Base-by-base conservation (phyloP, 2,329 filamentous ascomycete genomes). In the Colletotrichum echinochloae region DNA sequence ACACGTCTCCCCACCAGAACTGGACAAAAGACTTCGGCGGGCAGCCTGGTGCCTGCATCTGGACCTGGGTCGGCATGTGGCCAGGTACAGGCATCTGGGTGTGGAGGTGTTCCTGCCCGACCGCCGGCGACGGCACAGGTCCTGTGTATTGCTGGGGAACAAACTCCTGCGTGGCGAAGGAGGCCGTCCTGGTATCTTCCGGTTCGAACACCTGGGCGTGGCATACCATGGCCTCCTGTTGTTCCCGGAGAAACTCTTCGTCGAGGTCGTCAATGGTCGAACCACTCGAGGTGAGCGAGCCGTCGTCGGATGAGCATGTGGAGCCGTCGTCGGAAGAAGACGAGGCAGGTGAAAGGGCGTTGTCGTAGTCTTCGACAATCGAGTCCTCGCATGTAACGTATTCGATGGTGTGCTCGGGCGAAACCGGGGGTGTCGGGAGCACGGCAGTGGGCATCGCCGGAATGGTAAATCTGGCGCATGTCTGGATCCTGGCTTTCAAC, bases 401-500 rank as follows among this genome's bases (percentile, higher is more conserved):
- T 78, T 83, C 76, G 74, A 76, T 78, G 54, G 78, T 75, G 41
- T 78, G 75, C 74, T 83, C 81, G 48, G 85, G 83, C 48, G 84
- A 83, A 33, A 78, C 79, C 59, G 84, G 81, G 12, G 83, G 81
- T 23, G 82, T 80, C 26, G 80, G 77, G 69, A 83, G 75, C n/a
- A 77, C 74, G 77, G 79, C 74, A 66, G 76, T 67, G 73, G 78
- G 69, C 74, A 67, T 54, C 76, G 77, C 74, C 77, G 79, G 85
- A 57, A 81, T 84, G 70, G 92, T 97, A 80, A 98, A 94, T 74
- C 86, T 85, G 39, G 91, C 85, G 84, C 95, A 98, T 73, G 89
- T 87, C 76, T 92, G 80, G 79, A 98, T 96, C 78, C 92, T 85
- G 74, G 89, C 86, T 77, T 92, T 90, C 66, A 99, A 88, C 82